phyloP scores from a whole-genome alignment of 2,329 filamentous ascomycete genomes.

The Penicillium sp. region DNA sequence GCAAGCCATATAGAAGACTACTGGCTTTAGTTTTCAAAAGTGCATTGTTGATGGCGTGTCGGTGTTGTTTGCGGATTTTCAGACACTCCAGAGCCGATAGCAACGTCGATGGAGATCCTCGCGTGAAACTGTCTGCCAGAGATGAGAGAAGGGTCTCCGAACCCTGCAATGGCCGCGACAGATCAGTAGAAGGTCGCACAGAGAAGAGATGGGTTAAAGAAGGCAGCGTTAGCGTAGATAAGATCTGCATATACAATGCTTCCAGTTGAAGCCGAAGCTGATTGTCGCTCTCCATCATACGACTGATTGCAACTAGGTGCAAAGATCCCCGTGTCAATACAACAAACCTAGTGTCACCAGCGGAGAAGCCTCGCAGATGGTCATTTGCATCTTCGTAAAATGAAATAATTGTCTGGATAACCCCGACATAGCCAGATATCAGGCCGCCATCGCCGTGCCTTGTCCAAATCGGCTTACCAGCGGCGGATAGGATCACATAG shows the following conservation, averaged over 20 bases:
- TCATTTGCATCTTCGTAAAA: conserved; percentile 81
- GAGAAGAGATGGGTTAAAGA: conserved; percentile 78
- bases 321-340: conserved; percentile 75
- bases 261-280: conserved; percentile 83
- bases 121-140: conserved; percentile 86
- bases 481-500: conserved; percentile 90
- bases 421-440: conserved; percentile 86
- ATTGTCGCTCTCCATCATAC: conserved; percentile 79
- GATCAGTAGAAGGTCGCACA: conserved; percentile 83
- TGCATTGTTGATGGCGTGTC: conserved; percentile 74
- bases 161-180: conserved; percentile 79
- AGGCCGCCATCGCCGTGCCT: conserved; percentile 82
- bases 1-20: conserved; percentile 79
- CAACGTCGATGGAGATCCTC: conserved; percentile 78
- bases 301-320: conserved; percentile 87
- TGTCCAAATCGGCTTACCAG: conserved; percentile 95
- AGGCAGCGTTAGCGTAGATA: conserved; percentile 87
- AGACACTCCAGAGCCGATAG: conserved; percentile 87
- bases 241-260: conserved; percentile 93
- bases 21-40: conserved; percentile 69
- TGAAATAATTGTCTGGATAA: conserved; percentile 94
- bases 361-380: conserved; percentile 70
- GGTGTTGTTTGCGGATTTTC: conserved; percentile 79
- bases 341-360: conserved; percentile 78
- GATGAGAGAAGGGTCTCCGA: conserved; percentile 86